phyloP scores from a whole-genome alignment of 2,329 filamentous ascomycete species.

The Colletotrichum sansevieriae region DNA sequence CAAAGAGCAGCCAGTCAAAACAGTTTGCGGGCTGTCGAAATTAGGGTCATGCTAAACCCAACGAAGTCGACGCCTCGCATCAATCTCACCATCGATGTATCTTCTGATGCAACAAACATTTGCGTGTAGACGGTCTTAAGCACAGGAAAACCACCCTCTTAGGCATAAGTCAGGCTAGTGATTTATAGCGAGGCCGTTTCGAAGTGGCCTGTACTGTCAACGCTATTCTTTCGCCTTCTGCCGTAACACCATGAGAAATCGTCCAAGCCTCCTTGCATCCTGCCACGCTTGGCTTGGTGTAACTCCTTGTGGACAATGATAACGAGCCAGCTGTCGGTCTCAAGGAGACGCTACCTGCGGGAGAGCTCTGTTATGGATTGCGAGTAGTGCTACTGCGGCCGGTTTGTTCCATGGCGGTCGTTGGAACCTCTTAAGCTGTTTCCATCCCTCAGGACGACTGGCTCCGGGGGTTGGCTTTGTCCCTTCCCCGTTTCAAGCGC shows the following conservation, averaged over 20 bases:
- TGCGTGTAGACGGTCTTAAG: neutral
- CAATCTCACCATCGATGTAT: neutral
- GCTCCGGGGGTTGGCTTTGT: neutral
- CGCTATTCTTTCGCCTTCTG: conserved; percentile 3
- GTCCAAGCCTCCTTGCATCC: conserved; percentile 19
- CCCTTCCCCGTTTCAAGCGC: too few species aligned
- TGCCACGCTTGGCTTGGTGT: conserved; percentile 6
- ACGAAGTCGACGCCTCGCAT: too few species aligned
- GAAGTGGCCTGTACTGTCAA: conserved; percentile 3
- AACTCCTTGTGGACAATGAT: neutral
- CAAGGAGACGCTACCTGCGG: conserved; percentile 5
- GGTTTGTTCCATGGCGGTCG: neutral
- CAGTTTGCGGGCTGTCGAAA: neutral
- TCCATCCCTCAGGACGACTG: neutral
- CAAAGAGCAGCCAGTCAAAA: neutral
- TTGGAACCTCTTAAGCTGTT: conserved; percentile 2
- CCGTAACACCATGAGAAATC: neutral
- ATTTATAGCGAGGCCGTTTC: neutral
- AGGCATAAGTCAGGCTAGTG: neutral
- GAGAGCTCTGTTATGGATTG: neutral
- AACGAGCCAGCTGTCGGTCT: neutral
- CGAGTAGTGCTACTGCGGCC: conserved; percentile 14
- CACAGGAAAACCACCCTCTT: neutral
- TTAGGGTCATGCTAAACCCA: neutral
- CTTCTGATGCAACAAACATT: neutral